Evolutionary conservation across 345 rosid genomes (phyloP), one percentile per base, ranked within the genome.

Genomic region (Syzygium oleosum): DNA sequence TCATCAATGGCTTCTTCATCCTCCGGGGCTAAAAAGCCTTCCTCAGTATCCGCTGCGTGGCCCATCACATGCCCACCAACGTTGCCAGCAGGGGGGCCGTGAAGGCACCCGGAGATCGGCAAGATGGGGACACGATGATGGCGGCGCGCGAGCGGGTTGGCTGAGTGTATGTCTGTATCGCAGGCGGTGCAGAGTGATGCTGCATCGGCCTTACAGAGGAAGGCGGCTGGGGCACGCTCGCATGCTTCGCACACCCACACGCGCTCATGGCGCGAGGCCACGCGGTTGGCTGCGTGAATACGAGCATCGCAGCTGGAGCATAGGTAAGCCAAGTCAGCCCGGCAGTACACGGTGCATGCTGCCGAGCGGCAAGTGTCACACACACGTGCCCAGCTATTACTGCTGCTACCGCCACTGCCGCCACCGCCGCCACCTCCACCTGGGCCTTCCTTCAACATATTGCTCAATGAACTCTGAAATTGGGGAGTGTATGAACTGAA

Each of bases 251-350:
- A 97, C 41, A 97, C 94, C 91, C 93, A 90, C 25, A 96, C 98
- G 8, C 99, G 97, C 94, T 94, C 97, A 83, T 97, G 99, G 85
- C 98, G 92, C 9, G 99, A 96, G n/a, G 99, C 99, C 54, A 97
- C 91, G 17, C 87, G 90, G 87, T 95, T 97, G 43, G 98, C 98
- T 0, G 96, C 93, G 43, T 97, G 98, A 41, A 94, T 89, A 4
- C 95, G 92, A 46, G 96, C 92, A 86, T 97, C 98, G 65, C 99
- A 96, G 58, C 91, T 87, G 1, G 90, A 88, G 80, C 99, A 96
- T 5, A 97, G 90, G 90, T 96, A 97, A 4, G 97, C 97, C 14
- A 96, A 88, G 85, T 97, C 99, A 3, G 97, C 98, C 29, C 90
- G 89, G 92, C 98, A 95, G 94, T 97, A 97, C 85, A 97, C 95